phyloP scores from a whole-genome alignment of 106 monocot species.

The Hemerocallis citrina region DNA sequence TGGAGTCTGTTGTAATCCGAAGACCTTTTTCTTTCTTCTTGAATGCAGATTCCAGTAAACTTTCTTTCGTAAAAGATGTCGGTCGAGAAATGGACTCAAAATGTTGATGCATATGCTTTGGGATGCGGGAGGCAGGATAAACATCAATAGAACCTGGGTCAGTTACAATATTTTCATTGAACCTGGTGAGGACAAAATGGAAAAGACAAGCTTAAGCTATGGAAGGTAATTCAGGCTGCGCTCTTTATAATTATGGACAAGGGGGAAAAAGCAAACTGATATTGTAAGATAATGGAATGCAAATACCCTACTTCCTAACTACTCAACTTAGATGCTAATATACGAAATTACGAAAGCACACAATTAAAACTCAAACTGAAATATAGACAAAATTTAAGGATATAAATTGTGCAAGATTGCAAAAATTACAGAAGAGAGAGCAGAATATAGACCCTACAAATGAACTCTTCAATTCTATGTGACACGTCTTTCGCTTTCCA shows the following conservation, averaged over 20 bases:
- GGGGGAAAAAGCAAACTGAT: too few species aligned
- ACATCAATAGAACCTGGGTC: constrained; percentile 89
- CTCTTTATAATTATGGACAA: background rate
- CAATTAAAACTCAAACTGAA: too few species aligned
- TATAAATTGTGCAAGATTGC: too few species aligned
- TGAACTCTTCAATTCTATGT: too few species aligned
- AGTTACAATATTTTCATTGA: constrained; percentile 88
- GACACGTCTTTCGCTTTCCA: too few species aligned
- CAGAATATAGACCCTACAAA: too few species aligned
- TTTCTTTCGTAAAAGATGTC: background rate
- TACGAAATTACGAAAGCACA: too few species aligned
- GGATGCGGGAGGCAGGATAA: constrained; percentile 70
- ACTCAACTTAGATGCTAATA: too few species aligned
- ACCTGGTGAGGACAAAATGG: constrained; percentile 51
- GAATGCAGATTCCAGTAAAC: background rate
- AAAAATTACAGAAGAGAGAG: too few species aligned
- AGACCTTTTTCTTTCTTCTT: constrained; percentile 56
- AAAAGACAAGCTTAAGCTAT: constrained; percentile 12
- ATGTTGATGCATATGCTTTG: constrained; percentile 53
- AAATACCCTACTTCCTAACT: background rate
- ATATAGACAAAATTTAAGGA: too few species aligned
- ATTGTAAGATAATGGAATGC: background rate
- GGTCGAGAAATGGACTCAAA: constrained; percentile 40
- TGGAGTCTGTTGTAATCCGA: constrained; percentile 60
- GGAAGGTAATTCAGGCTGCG: background rate